A percentile compares a stretch with the other conserved stretches of the same genome.
Evolutionary conservation across 192 early-diverging fungal genomes (phyloP).

Genomic region (Umbelopsis isabellina): DNA sequence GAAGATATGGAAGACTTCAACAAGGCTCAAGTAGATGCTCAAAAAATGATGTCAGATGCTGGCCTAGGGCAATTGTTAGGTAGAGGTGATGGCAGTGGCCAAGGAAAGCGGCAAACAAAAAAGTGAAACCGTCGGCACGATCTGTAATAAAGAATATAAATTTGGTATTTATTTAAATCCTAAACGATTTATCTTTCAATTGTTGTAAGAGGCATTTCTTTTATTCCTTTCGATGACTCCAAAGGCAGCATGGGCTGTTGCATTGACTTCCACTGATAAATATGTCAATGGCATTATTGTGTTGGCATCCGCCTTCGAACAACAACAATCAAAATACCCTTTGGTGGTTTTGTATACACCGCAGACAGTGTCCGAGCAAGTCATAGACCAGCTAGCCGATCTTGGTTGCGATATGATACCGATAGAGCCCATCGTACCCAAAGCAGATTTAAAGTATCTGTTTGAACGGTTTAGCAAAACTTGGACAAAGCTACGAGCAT

Average conservation of each 20-base stretch:
- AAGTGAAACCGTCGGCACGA: too few species aligned
- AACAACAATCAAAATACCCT: conserved; percentile 26
- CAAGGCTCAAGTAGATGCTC: conserved; percentile 46
- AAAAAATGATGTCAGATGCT: conserved; percentile 51
- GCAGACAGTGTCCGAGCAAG: conserved; percentile 3
- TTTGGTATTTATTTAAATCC: too few species aligned
- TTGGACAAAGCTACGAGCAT: conserved; percentile 73
- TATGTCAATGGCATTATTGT: conserved; percentile 29
- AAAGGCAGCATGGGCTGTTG: conserved; percentile 30
- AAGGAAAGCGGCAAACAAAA: too few species aligned
- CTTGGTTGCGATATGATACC: conserved; percentile 19
- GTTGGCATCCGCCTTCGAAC: conserved; percentile 11
- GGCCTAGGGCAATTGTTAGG: conserved; percentile 43
- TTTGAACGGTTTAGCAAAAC: conserved; percentile 33
- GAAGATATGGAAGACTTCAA: conserved; percentile 51
- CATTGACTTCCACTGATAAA: conserved; percentile 25
- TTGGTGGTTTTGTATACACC: conserved; percentile 39
- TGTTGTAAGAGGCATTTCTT: too few species aligned
- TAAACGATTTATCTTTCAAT: background rate
- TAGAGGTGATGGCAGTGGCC: too few species aligned
- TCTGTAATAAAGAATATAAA: too few species aligned
- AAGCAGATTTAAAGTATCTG: conserved; percentile 25
- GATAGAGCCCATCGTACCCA: conserved; percentile 31
- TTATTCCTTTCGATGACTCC: background rate
- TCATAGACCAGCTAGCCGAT: background rate